Percentiles rank a stretch among this genome's conserved stretches.
These are phyloP conservation scores for Aspergillus wentii DNA, from an alignment of 495 filamentous ascomycete genomes.

Conservation along the genomic window DNA sequence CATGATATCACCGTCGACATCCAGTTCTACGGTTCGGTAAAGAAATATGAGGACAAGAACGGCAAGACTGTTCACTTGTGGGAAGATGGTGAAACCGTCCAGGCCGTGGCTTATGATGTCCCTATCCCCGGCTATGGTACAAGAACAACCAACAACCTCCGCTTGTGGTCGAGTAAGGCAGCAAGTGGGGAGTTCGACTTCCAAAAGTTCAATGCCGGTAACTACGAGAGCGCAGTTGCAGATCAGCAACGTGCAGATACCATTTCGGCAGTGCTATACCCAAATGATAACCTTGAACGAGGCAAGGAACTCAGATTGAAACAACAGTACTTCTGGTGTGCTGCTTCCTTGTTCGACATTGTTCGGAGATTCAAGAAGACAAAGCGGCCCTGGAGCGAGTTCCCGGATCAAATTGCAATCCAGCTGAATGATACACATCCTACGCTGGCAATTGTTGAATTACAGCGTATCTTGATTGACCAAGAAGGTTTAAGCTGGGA, in stretches of 20 bases:
- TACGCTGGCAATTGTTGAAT: conserved; percentile 90
- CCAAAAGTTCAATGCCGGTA: conserved; percentile 97
- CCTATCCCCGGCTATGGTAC: conserved; percentile 91
- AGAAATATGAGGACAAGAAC: conserved; percentile 64
- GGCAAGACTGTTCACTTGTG: conserved; percentile 70
- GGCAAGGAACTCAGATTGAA: conserved; percentile 97
- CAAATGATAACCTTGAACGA: conserved; percentile 93
- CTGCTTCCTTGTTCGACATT: conserved; percentile 92
- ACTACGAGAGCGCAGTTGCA: conserved; percentile 94
- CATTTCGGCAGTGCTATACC: conserved; percentile 95
- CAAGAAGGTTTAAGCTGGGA: conserved; percentile 90
- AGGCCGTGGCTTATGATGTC: conserved; percentile 91
- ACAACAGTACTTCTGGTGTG: conserved; percentile 99
- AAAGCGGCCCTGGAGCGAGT: conserved; percentile 83
- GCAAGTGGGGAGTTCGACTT: conserved; percentile 98
- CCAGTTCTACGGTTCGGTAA: conserved; percentile 87
- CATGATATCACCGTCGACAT: conserved; percentile 94
- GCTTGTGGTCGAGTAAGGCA: conserved; percentile 95
- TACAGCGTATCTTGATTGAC: conserved; percentile 89
- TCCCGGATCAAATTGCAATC: conserved; percentile 92
- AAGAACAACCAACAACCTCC: conserved; percentile 89
- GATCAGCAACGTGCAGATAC: conserved; percentile 96
- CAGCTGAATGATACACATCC: conserved; percentile 98
- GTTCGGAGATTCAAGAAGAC: conserved; percentile 97
- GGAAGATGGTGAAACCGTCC: conserved; percentile 91